These are phyloP conservation scores for Scutellaria barbata DNA, from an alignment of 257 asterid species.

Conservation along the genomic window DNA sequence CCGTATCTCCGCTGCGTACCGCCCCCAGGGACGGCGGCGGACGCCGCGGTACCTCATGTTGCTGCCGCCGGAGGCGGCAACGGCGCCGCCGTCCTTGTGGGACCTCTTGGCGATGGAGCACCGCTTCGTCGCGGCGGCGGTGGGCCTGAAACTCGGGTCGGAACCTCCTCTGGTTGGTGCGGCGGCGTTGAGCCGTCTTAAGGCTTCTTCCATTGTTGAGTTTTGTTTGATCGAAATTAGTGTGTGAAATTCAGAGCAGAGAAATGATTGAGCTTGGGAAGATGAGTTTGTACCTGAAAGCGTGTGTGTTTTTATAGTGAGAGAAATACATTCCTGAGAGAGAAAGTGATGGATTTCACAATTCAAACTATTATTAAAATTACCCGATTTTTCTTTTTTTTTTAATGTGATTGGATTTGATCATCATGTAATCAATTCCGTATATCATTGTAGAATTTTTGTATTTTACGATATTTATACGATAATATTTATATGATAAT, in stretches of 20 bases:
- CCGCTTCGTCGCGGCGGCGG: constrained; percentile 48
- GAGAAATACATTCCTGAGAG: constrained; percentile 31
- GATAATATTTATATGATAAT: too few species aligned
- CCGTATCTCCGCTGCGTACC: constrained; percentile 91
- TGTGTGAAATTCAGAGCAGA: constrained; percentile 10
- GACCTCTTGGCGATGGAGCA: constrained; percentile 54
- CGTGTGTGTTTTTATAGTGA: constrained; percentile 49
- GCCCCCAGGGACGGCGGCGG: constrained; percentile 98
- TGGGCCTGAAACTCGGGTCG: constrained; percentile 30
- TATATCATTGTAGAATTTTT: too few species aligned
- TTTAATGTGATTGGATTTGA: too few species aligned
- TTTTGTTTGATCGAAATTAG: background rate
- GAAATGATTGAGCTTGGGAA: constrained; percentile 30
- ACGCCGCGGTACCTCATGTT: constrained; percentile 82
- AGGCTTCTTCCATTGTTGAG: constrained; percentile 75
- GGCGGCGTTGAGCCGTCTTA: constrained; percentile 63
- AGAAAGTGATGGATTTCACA: background rate
- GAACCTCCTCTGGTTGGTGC: constrained; percentile 37
- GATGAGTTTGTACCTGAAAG: constrained; percentile 30
- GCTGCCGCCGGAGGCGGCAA: constrained; percentile 29
- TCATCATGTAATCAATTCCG: too few species aligned
- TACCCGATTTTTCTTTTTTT: too few species aligned
- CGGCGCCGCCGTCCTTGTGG: constrained; percentile 43
- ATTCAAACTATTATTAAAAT: too few species aligned
- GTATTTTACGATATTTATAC: too few species aligned